These are phyloP conservation scores for Ganoderma sinense DNA, from an alignment of 1,284 basidiomycete species.

Conservation along the genomic window DNA sequence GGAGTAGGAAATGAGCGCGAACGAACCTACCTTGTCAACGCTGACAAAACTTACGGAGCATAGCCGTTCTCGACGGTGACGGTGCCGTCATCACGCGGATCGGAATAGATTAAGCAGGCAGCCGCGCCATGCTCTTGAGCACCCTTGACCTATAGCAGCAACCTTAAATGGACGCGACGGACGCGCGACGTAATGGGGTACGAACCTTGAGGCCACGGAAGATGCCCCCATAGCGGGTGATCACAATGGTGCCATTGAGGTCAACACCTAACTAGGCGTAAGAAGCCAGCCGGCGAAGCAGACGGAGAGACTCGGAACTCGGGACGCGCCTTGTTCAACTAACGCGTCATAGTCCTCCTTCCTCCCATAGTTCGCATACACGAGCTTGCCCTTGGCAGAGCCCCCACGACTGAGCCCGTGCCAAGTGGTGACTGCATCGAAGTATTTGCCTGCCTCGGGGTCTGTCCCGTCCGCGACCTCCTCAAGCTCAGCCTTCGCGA, in stretches of 20 bases:
- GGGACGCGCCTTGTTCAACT: conserved; percentile 34
- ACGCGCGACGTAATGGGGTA: neutral
- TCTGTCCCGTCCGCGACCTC: conserved; percentile 74
- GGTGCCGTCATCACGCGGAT: conserved; percentile 91
- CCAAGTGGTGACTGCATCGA: conserved; percentile 67
- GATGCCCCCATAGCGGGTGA: conserved; percentile 81
- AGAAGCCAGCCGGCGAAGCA: neutral
- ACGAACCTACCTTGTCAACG: too few species aligned
- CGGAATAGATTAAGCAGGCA: conserved; percentile 83
- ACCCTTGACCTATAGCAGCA: conserved; percentile 65
- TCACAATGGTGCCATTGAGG: conserved; percentile 80
- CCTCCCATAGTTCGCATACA: conserved; percentile 85
- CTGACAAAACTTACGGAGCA: conserved; percentile 41
- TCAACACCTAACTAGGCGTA: conserved; percentile 57
- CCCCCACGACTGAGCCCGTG: conserved; percentile 74
- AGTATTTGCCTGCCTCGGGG: conserved; percentile 67
- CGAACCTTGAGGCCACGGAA: conserved; percentile 87
- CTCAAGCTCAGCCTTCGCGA: conserved; percentile 73
- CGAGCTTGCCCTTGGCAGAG: conserved; percentile 69
- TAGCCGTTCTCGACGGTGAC: conserved; percentile 83
- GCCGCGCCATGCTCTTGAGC: conserved; percentile 86
- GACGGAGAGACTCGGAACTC: too few species aligned
- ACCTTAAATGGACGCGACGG: neutral
- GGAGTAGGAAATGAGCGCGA: neutral
- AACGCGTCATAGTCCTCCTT: conserved; percentile 57